Base-by-base conservation (phyloP, 306 rosid genomes). In the Cotoneaster glaucophyllus region DNA sequence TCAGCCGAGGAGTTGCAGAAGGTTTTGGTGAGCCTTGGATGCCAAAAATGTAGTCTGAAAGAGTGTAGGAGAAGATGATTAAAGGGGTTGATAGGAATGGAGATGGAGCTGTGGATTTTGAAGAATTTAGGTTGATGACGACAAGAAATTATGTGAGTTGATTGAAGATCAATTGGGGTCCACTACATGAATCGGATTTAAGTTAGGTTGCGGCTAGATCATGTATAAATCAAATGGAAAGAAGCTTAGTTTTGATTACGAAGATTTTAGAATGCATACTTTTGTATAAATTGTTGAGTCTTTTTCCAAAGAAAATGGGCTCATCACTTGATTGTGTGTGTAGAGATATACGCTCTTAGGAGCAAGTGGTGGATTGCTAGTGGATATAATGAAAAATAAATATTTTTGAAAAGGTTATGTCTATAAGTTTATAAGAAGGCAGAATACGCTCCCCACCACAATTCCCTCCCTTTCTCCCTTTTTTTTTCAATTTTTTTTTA, bases 21-120 rank as follows among this genome's bases (percentile, higher is more conserved):
- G 67, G 96, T 92, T 74, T 58, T 92, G 69, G 24, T 78, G 11
- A 84, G 74, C 77, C 82, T 90, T 57, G 96, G 96, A 4, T 90
- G 85, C 70, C 80, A 64, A 9, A 63, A 81, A 64, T 89, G 88
- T 66, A 87, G 91, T 26, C 78, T 91, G 15, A 70, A 52, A 76
- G 91, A 89, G 31, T 91, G 92, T 43, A 76, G 83, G 77, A 79
- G n/a, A n/a, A 70, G 3, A 91, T 91, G 97, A 89, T 91, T 69
- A 67, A 82, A 78, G 91, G 85, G 25, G 87, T 87, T 70, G 97
- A 91, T 52, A 80, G 69, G 74, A 82, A 91, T 56, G 94, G 90
- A 61, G 97, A 91, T 77, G 94, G 94, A 5, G 84, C 85, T 41
- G 94, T 91, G 10, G 89, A 83, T 89, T 89, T 91, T 82, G 86